A percentile compares a stretch with the other conserved stretches of the same genome.
These are phyloP conservation scores for Hamigera avellanea DNA, from an alignment of 495 filamentous ascomycete species.

Conservation along the genomic window DNA sequence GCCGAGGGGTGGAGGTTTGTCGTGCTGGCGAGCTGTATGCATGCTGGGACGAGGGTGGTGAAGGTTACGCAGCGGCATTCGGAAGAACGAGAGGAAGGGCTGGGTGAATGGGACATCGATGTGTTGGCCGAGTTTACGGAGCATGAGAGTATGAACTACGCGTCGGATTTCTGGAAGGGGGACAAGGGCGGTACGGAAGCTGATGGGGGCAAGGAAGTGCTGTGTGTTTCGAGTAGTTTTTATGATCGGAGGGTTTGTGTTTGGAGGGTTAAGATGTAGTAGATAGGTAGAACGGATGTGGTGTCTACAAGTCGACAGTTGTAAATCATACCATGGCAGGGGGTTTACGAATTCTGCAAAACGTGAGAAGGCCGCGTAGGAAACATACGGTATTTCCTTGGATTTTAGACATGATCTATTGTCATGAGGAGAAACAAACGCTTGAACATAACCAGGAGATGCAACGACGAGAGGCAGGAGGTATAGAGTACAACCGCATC, in stretches of 20 bases:
- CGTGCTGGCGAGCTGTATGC: conserved; percentile 88
- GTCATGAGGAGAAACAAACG: not conserved
- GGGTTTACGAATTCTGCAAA: too few species aligned
- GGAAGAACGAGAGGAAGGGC: conserved; percentile 3
- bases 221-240: conserved; percentile 74
- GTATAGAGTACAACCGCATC: not conserved
- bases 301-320: not conserved
- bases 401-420: not conserved
- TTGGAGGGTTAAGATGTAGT: conserved; percentile 43
- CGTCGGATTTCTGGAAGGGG: conserved; percentile 54
- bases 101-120: conserved; percentile 46
- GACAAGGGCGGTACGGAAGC: conserved; percentile 6
- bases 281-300: conserved; percentile 1
- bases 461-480: not conserved
- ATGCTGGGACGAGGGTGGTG: conserved; percentile 67
- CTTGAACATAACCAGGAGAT: not conserved
- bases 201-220: conserved; percentile 10
- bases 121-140: conserved; percentile 68
- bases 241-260: conserved; percentile 74
- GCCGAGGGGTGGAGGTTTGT: conserved; percentile 23
- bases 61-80: conserved; percentile 25
- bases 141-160: conserved; percentile 95
- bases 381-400: not conserved
- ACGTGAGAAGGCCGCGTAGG: too few species aligned
- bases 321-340: not conserved